phyloP scores from a whole-genome alignment of 352 stramenopile species.

The Globisporangium iwayamae region DNA sequence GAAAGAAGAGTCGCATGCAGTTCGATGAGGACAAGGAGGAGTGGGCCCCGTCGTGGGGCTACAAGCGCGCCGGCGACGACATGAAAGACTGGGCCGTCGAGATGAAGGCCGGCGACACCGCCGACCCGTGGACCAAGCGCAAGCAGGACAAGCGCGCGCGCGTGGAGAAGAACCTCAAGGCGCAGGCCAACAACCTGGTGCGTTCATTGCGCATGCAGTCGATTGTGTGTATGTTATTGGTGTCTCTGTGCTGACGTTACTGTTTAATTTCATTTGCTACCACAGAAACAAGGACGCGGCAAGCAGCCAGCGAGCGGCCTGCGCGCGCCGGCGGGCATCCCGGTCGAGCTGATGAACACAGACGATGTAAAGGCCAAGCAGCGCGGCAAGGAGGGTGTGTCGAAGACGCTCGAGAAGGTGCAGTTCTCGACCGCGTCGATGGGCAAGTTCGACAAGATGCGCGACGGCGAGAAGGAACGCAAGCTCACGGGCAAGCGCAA shows the following conservation, averaged over 20 bases:
- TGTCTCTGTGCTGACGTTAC: not conserved
- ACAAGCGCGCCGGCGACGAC: slow-evolving; percentile 84
- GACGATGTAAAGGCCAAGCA: slow-evolving; percentile 71
- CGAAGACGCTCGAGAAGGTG: slow-evolving; percentile 86
- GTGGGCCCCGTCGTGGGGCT: slow-evolving; percentile 93
- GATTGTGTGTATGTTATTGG: not conserved
- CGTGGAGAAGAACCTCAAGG: slow-evolving; percentile 91
- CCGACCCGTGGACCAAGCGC: slow-evolving; percentile 93
- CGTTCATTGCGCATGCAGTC: not conserved
- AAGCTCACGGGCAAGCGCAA: slow-evolving; percentile 86
- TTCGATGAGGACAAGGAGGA: slow-evolving; percentile 94
- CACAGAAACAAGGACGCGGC: slow-evolving; percentile 54
- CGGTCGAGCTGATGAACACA: slow-evolving; percentile 87
- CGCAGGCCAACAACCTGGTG: slow-evolving; percentile 70
- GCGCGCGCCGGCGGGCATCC: slow-evolving; percentile 78
- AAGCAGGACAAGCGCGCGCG: slow-evolving; percentile 90
- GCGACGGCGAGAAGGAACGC: slow-evolving; percentile 88
- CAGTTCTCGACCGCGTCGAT: slow-evolving; percentile 92
- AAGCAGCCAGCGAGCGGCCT: slow-evolving; percentile 46
- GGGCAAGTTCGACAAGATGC: slow-evolving; percentile 94
- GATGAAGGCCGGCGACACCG: slow-evolving; percentile 90
- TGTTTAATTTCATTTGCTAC: not conserved
- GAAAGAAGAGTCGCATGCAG: slow-evolving; percentile 96
- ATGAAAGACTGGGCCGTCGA: slow-evolving; percentile 94
- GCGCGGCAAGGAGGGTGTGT: slow-evolving; percentile 88